Base-by-base conservation (phyloP, 1,284 basidiomycete species). In the Apiotrichum montevideense region DNA sequence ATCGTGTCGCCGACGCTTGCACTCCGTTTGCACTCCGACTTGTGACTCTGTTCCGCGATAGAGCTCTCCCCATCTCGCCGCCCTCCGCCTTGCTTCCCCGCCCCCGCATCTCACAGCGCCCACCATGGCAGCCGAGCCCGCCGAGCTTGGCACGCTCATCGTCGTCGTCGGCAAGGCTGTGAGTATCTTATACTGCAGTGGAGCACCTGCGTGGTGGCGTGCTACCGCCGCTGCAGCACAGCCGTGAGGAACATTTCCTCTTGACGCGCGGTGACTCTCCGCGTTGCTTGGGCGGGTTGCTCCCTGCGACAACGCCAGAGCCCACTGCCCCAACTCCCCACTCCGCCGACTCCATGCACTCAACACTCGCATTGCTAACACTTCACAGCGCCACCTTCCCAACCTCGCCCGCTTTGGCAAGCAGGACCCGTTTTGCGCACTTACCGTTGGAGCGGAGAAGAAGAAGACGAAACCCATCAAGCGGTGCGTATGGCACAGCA, bases 391-490 rank as follows among this genome's bases (percentile, higher is more conserved):
- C 77, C 90, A 96, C 78, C 81, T 96, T 53, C 90, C 90, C 11
- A 95, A 96, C 75, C 94, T 94, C 78, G 83, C 88, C 66, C 86
- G 93, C 65, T 93, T 97, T 54, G 92, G 95, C 64, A 98, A 98
- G 76, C 96, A 98, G 77, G 93, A 97, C 72, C 96, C 96, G 0
- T 98, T 94, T 76, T 95, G 92, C 68, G 80, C 86, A 32, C 82
- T 97, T 42, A 79, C 81, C 6, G 80, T 93, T 57, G 87, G 88
- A 67, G 84, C 85, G 46, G 85, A 91, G 75, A 93, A 85, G 69
- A 84, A 85, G 55, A 83, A 87, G 51, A 94, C 95, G 35, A 88
- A 88, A 74, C 85, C 92, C 7, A 89, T 98, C 76, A 94, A 91
- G 73, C 87, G 75, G 73, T 76, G 54, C 51, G 71, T 39, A 9